Conservation (phyloP, 441 rosid species). For the Erodium chrysanthum region DNA sequence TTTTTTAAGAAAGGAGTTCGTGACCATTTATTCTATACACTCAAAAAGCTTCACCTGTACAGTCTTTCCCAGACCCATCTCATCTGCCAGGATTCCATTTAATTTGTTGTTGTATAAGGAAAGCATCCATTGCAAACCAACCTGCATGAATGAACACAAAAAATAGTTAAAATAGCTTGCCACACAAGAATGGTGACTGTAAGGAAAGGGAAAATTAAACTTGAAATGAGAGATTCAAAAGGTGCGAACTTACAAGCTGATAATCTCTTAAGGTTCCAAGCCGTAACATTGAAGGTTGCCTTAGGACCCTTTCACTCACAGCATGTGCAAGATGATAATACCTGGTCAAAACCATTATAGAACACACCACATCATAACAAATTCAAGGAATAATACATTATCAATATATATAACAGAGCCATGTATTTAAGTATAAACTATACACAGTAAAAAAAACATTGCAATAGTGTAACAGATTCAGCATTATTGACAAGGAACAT, state of each 20-base stretch:
- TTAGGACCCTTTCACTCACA: conserved; percentile 75
- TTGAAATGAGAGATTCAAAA: conserved; percentile 17
- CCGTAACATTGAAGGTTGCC: conserved; percentile 97
- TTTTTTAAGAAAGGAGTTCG: background rate
- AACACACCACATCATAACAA: too few species aligned
- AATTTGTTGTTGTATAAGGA: conserved; percentile 95
- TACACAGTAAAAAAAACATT: background rate
- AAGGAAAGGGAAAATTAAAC: conserved; percentile 11
- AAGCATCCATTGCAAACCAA: conserved; percentile 99
- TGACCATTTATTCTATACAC: conserved; percentile 6
- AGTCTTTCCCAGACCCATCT: conserved; percentile 99
- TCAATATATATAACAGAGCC: background rate
- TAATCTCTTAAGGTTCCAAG: conserved; percentile 95
- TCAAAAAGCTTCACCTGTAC: conserved; percentile 61
- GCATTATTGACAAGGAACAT: background rate
- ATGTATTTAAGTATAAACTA: background rate
- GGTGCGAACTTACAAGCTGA: conserved; percentile 76
- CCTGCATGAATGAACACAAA: conserved; percentile 37
- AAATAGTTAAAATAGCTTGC: conserved; percentile 5
- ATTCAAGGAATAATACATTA: too few species aligned
- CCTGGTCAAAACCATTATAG: conserved; percentile 33
- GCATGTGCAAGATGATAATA: conserved; percentile 98
- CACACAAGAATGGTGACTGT: background rate
- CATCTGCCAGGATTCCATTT: conserved; percentile 98
- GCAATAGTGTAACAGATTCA: background rate